Conservation (phyloP, 1,284 basidiomycete genomes). For the Schizopora paradoxa region DNA sequence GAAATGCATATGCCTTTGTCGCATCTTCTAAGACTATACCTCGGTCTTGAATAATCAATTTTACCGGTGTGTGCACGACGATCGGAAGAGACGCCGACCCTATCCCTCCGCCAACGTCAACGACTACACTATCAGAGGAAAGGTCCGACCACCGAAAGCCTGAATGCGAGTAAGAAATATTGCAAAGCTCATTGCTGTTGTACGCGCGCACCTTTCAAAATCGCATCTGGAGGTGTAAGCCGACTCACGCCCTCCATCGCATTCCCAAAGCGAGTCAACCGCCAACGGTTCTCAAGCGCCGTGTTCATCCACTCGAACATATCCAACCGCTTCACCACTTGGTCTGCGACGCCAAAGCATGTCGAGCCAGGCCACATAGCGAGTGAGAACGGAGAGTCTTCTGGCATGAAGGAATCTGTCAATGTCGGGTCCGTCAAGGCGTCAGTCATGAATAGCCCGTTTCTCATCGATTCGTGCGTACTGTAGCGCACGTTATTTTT, state of each 20-base stretch:
- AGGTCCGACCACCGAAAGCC: slow-evolving; percentile 11
- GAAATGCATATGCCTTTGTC: slow-evolving; percentile 5
- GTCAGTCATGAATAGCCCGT: slow-evolving; percentile 22
- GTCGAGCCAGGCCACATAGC: no score
- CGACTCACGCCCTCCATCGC: slow-evolving; percentile 31
- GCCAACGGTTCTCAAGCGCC: slow-evolving; percentile 27
- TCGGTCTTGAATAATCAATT: slow-evolving; percentile 19
- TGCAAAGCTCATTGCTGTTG: no score
- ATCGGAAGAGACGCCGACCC: slow-evolving; percentile 14
- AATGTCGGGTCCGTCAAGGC: no score
- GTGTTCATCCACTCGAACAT: slow-evolving; percentile 12
- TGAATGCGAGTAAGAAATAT: no score
- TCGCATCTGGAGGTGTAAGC: slow-evolving; percentile 4
- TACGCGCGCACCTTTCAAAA: slow-evolving; percentile 10
- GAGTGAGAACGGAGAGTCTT: not conserved
- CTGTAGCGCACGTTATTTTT: no score
- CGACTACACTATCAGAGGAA: slow-evolving; percentile 6
- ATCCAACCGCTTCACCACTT: slow-evolving; percentile 1
- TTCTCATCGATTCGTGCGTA: slow-evolving; percentile 4
- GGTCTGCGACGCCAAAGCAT: not conserved
- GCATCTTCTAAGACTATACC: slow-evolving; percentile 4
- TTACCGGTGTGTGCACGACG: slow-evolving; percentile 4
- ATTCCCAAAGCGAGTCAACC: slow-evolving; percentile 29
- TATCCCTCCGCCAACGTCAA: slow-evolving; percentile 19
- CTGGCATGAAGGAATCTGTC: no score